phyloP scores from a whole-genome alignment of 75 land plant genomes.

The Pinus taeda region DNA sequence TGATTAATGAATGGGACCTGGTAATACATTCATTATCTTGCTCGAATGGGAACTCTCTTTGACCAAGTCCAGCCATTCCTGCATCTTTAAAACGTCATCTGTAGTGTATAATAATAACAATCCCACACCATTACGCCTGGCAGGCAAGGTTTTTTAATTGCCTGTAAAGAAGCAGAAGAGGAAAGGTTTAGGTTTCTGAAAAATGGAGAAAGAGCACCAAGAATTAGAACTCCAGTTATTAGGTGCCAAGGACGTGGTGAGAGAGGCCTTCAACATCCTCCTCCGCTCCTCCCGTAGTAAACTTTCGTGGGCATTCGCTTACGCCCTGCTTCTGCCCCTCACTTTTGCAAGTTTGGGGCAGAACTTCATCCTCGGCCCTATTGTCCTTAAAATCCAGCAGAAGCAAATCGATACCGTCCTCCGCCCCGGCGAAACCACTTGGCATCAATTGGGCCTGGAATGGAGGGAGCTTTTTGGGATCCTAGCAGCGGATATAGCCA shows the following conservation, averaged over 20 bases:
- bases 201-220: too few relatives aligned
- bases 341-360: conserved; percentile 39
- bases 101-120: too few relatives aligned
- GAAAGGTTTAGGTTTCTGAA: too few relatives aligned
- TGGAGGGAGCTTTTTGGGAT: conserved; percentile 8
- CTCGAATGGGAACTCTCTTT: too few relatives aligned
- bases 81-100: too few relatives aligned
- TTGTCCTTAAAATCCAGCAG: conserved; percentile 24
- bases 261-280: conserved; percentile 45
- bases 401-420: conserved; percentile 1
- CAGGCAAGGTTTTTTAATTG: too few relatives aligned
- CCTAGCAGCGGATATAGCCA: conserved; percentile 8
- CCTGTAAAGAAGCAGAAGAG: too few relatives aligned
- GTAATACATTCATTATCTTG: too few relatives aligned
- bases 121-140: too few relatives aligned
- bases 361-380: conserved; percentile 28
- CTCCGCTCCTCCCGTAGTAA: conserved; percentile 11
- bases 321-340: conserved; percentile 58
- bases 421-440: conserved; percentile 9
- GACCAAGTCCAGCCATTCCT: too few relatives aligned
- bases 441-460: conserved; percentile 26
- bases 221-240: conserved; percentile 45
- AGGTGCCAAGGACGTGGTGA: conserved; percentile 38
- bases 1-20: too few relatives aligned
- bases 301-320: conserved; percentile 39